Base-by-base conservation (phyloP, 208 protist species). In the Leishmania arabica region DNA sequence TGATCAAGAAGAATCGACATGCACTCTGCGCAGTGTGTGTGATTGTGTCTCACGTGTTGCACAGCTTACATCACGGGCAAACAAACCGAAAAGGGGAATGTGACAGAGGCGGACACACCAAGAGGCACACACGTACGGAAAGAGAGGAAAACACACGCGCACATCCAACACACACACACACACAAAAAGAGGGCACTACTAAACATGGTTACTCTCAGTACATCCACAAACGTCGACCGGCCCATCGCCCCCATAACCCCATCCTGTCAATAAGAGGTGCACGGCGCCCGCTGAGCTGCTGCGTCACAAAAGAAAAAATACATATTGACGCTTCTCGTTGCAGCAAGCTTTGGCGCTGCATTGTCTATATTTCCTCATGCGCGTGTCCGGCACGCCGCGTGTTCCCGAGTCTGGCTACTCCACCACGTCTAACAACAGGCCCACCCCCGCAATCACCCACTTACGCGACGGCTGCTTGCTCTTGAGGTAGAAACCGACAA, bases 401-500 rank as follows among this genome's bases (percentile, higher is more conserved):
- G 19, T 11, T 21, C 11, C 15, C 7, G 34, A 42, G 19, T 47
- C 45, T 47, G 34, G 34, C 73, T 97, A 98, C 84, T 99, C 95
- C n/a, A 99, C 97, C 0, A 98, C 95, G 77, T 99, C 97, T 47
- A 99, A 86, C 37, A 99, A 86, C 71, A 99, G 81, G 19, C 98
- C 98, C 49, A 99, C 98, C 79, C 99, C 99, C 77, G 97, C 97
- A 79, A 99, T 95, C 60, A 99, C 92, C 99, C 99, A 99, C 85
- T 99, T 99, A 72, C 88, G 86, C 37, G 97, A 88, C 11, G 97
- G 95, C 79, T 97, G 91, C 82, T 99, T 99, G 6, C 98, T 98
- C 88, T 98, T 99, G 27, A 99, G 91, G 87, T 92, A 94, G 81
- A 99, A 99, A 49, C 91, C 92, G 42, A 99, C 99, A 17, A 99